phyloP scores from a whole-genome alignment of 768 basidiomycete species.

The Daedalea quercina region DNA sequence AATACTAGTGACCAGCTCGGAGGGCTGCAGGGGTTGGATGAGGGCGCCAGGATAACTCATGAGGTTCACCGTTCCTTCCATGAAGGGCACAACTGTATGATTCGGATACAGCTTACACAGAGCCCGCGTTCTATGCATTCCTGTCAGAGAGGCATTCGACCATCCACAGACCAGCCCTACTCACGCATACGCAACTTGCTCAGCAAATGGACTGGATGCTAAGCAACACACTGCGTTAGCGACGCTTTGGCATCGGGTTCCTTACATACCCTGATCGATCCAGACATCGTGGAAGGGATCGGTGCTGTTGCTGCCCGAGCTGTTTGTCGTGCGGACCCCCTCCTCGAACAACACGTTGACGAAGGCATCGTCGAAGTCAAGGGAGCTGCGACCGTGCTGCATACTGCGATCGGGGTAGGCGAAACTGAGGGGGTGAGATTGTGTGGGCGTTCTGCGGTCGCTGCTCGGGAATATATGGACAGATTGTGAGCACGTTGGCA shows the following conservation, averaged over 20 bases:
- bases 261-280: conserved; percentile 39
- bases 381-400: neutral
- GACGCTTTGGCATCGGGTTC: neutral
- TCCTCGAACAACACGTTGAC: conserved; percentile 38
- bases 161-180: conserved; percentile 5
- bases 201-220: conserved; percentile 22
- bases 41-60: conserved; percentile 44
- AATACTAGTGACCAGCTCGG: conserved; percentile 42
- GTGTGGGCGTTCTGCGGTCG: too few species aligned
- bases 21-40: conserved; percentile 39
- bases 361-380: conserved; percentile 33
- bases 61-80: conserved; percentile 37
- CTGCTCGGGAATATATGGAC: too few species aligned
- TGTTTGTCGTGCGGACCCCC: conserved; percentile 3
- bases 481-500: too few species aligned
- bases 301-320: neutral
- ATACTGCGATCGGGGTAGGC: neutral
- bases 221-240: neutral
- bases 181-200: conserved; percentile 42
- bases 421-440: neutral
- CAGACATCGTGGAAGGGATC: conserved; percentile 45
- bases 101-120: conserved; percentile 56
- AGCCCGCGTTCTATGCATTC: conserved; percentile 30
- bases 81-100: conserved; percentile 50
- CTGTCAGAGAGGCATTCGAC: neutral